Evolutionary conservation across 352 stramenopile genomes (phyloP).

Genomic region (Phytophthora vignae): DNA sequence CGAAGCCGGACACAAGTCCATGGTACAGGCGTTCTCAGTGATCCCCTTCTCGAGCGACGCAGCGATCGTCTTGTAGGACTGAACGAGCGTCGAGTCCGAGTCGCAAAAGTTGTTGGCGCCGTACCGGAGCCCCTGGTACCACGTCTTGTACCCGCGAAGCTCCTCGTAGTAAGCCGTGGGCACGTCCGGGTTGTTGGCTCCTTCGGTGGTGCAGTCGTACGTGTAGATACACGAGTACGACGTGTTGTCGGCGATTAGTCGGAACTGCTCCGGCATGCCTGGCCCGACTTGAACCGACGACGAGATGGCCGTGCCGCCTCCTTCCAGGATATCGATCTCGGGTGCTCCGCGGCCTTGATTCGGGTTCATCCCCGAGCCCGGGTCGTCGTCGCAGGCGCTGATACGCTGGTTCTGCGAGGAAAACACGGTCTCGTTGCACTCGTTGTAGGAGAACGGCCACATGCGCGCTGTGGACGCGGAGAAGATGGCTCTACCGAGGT

Average conservation of each 20-base stretch:
- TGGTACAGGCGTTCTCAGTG: constrained; percentile 50
- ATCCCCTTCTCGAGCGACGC: constrained; percentile 43
- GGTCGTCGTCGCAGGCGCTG: constrained; percentile 89
- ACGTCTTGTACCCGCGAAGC: constrained; percentile 56
- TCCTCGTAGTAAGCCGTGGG: constrained; percentile 43
- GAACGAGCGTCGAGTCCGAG: constrained; percentile 19
- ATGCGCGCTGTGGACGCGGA: constrained; percentile 92
- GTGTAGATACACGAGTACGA: constrained; percentile 46
- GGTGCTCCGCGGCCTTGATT: constrained; percentile 90
- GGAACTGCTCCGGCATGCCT: constrained; percentile 63
- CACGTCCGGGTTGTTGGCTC: constrained; percentile 50
- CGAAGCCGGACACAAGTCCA: constrained; percentile 48
- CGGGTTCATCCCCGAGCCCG: constrained; percentile 91
- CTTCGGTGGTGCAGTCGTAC: constrained; percentile 43
- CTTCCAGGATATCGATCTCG: constrained; percentile 96
- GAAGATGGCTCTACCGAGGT: constrained; percentile 95
- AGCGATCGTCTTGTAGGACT: constrained; percentile 48
- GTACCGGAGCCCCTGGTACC: constrained; percentile 70
- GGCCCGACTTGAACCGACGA: constrained; percentile 90
- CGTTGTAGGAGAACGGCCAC: constrained; percentile 96
- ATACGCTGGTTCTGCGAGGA: constrained; percentile 68
- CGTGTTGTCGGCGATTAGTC: constrained; percentile 30
- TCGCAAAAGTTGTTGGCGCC: constrained; percentile 60
- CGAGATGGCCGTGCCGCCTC: constrained; percentile 76
- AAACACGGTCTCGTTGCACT: constrained; percentile 80